These are phyloP conservation scores for Cucurbita argyrosperma DNA, from an alignment of 306 rosid genomes.

Conservation along the genomic window DNA sequence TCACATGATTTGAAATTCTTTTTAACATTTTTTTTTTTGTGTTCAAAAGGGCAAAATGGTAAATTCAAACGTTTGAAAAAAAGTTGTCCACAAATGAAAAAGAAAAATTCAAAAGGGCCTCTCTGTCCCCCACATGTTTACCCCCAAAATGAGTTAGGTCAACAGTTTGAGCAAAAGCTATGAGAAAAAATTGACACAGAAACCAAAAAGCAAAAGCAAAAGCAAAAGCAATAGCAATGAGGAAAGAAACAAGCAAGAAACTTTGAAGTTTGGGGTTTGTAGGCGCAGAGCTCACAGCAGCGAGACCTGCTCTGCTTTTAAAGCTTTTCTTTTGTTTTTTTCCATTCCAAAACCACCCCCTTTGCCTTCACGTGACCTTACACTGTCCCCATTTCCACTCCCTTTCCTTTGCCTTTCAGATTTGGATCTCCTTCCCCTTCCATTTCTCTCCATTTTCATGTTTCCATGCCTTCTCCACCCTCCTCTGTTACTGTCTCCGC, in stretches of 20 bases:
- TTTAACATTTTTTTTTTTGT: no score
- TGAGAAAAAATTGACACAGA: neutral
- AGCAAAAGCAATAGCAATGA: neutral
- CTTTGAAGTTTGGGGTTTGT: neutral
- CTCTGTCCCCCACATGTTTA: neutral
- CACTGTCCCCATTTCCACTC: neutral
- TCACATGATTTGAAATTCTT: neutral
- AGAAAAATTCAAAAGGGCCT: neutral
- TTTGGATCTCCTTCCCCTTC: conserved; percentile 7
- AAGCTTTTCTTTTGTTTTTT: neutral
- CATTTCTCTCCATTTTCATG: conserved; percentile 12
- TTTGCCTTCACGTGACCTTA: conserved; percentile 39
- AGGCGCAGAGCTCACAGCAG: conserved; percentile 5
- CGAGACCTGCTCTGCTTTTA: neutral
- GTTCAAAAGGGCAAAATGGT: neutral
- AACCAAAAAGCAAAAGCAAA: conserved; percentile 2
- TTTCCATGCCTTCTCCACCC: conserved; percentile 1
- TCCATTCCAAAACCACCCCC: neutral
- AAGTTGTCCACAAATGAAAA: neutral
- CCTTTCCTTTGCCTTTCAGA: conserved; percentile 9
- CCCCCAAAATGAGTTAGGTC: neutral
- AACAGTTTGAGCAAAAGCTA: neutral
- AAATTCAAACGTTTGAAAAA: neutral
- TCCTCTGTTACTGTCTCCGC: neutral
- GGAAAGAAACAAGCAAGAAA: neutral